Evolutionary conservation across 2,329 filamentous ascomycete species (phyloP), one percentile per base, ranked within the genome.

Genomic region (Sporothrix sp.): DNA sequence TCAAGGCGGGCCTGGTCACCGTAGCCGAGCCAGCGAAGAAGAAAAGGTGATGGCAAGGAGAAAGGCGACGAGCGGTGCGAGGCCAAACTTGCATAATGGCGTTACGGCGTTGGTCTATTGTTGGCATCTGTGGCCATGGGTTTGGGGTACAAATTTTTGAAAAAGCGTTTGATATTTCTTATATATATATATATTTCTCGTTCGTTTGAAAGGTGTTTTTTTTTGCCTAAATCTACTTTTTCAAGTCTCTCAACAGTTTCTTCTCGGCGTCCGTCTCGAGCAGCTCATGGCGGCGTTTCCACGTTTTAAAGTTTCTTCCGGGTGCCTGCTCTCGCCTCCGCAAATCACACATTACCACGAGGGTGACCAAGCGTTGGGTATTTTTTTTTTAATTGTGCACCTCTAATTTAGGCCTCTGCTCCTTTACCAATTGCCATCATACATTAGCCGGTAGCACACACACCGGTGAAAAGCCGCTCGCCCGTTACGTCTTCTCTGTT

Each of bases 1-100:
- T 96, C 9, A 79, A 79, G 62, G 88, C 85, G 1, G 86, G 85
- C 0, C 79, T 87, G 58, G 81, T 79, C 9, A 72, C 71, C 59
- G 81, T 78, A 8, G 73, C 71, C 51, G 80, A 82, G 44, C 30
- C 52, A 35, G 69, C 68, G 59, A 71, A 71, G 58, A 78, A 72
- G 60, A 61, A 60, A 30, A 63, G 57, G 54, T 65, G 60, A 60
- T 38, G n/a, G n/a, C n/a, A n/a, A n/a, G n/a, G n/a, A n/a, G n/a
- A n/a, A n/a, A n/a, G n/a, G n/a, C n/a, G n/a, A 10, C 25, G 25
- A 28, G 25, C 25, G 25, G 25, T n/a, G n/a, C n/a, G n/a, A n/a
- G n/a, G n/a, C n/a, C n/a, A n/a, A n/a, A n/a, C n/a, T n/a, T n/a
- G n/a, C n/a, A n/a, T n/a, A n/a, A n/a, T n/a, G n/a, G n/a, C n/a